Conservation (phyloP, 345 rosid genomes). For the Hibiscus syriacus region DNA sequence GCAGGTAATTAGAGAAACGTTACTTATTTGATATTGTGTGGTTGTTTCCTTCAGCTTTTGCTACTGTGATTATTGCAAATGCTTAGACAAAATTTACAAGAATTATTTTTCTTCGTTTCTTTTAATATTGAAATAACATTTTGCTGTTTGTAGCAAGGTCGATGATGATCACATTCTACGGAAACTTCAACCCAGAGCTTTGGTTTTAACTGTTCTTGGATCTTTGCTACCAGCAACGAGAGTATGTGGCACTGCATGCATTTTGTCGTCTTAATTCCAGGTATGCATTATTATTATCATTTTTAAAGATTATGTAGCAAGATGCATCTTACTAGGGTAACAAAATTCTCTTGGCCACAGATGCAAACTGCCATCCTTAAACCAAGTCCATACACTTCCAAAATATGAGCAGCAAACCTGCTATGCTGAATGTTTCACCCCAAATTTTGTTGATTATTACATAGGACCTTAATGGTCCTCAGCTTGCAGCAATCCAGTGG, state of each 20-base stretch:
- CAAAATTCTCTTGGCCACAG: slow-evolving; percentile 29
- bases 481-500: slow-evolving; percentile 93
- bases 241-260: slow-evolving; percentile 96
- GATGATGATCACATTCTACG: slow-evolving; percentile 78
- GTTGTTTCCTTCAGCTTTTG: not conserved
- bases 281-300: slow-evolving; percentile 30
- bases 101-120: not conserved
- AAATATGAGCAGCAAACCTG: slow-evolving; percentile 86
- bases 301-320: not conserved
- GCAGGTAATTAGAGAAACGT: slow-evolving; percentile 35
- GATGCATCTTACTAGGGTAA: slow-evolving; percentile 17
- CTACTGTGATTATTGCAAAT: not conserved
- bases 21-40: not conserved
- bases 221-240: slow-evolving; percentile 99
- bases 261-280: slow-evolving; percentile 93
- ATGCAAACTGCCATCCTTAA: slow-evolving; percentile 93
- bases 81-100: not conserved
- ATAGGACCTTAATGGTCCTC: slow-evolving; percentile 84
- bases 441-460: slow-evolving; percentile 71
- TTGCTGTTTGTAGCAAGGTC: slow-evolving; percentile 42
- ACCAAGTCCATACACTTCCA: slow-evolving; percentile 92
- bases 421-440: slow-evolving; percentile 93
- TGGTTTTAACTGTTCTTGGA: slow-evolving; percentile 96
- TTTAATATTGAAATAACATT: not conserved
- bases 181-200: slow-evolving; percentile 75